phyloP scores from a whole-genome alignment of 768 basidiomycete species.

The Glaciozyma antarctica region DNA sequence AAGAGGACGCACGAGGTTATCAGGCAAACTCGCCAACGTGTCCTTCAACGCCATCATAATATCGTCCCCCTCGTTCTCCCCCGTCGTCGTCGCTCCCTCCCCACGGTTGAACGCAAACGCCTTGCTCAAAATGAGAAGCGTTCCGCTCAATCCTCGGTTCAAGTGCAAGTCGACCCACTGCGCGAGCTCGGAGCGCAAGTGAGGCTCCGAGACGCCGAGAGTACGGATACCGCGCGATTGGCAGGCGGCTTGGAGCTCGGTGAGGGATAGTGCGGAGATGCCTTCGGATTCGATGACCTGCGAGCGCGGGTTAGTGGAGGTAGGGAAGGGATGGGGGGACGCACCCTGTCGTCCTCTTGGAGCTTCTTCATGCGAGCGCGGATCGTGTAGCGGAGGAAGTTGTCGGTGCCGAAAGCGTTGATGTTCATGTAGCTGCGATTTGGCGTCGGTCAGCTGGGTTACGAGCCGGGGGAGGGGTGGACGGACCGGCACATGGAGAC shows the following conservation, averaged over 20 bases:
- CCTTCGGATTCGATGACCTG: slow-evolving; percentile 81
- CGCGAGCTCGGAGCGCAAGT: slow-evolving; percentile 75
- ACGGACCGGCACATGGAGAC: slow-evolving; percentile 74
- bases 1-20: slow-evolving; percentile 64
- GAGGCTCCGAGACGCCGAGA: slow-evolving; percentile 63
- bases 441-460: too few relatives aligned
- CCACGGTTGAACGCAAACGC: slow-evolving; percentile 87
- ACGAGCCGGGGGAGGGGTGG: neutral
- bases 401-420: slow-evolving; percentile 97
- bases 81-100: slow-evolving; percentile 43
- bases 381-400: slow-evolving; percentile 88
- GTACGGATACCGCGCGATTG: slow-evolving; percentile 91
- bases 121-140: slow-evolving; percentile 81
- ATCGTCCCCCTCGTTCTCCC: slow-evolving; percentile 64
- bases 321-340: slow-evolving; percentile 14
- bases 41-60: slow-evolving; percentile 73
- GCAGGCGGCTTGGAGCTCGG: slow-evolving; percentile 84
- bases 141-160: slow-evolving; percentile 78
- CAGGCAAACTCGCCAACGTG: slow-evolving; percentile 83
- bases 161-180: slow-evolving; percentile 91
- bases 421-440: slow-evolving; percentile 75
- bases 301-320: neutral
- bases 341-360: slow-evolving; percentile 69
- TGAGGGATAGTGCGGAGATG: slow-evolving; percentile 76
- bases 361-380: slow-evolving; percentile 70